A percentile compares a stretch with the other conserved stretches of the same genome.
phyloP scores from a whole-genome alignment of 2,329 filamentous ascomycete species.

The Fusarium subglutinans region DNA sequence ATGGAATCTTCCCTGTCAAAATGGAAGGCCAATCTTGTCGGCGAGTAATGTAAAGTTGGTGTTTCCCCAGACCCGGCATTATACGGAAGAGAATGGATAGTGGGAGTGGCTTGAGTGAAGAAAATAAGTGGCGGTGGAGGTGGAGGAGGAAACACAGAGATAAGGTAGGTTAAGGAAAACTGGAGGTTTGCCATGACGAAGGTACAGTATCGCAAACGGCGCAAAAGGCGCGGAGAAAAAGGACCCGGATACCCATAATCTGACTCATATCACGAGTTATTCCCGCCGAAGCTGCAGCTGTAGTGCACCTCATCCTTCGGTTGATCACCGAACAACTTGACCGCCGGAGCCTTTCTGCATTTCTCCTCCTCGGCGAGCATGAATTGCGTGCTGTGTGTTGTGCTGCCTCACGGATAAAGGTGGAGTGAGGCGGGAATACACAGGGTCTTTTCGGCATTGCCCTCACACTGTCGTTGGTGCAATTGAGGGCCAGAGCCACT shows the following conservation, averaged over 20 bases:
- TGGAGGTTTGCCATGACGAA: conserved; percentile 10
- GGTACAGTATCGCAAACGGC: conserved; percentile 12
- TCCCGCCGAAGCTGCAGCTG: conserved; percentile 1
- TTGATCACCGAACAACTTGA: conserved; percentile 21
- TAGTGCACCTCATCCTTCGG: conserved; percentile 7
- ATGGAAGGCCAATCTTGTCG: conserved; percentile 7
- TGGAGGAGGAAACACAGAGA: background rate
- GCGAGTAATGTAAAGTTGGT: conserved; percentile 15
- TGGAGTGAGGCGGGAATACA: conserved; percentile 30
- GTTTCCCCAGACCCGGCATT: conserved; percentile 33
- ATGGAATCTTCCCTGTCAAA: conserved; percentile 30
- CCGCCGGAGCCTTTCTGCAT: conserved; percentile 19
- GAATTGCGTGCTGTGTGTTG: conserved; percentile 1
- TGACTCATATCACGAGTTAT: conserved; percentile 21
- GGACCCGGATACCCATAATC: conserved; percentile 14
- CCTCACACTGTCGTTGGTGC: conserved; percentile 6
- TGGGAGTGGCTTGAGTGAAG: conserved; percentile 15
- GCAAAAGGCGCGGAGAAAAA: conserved; percentile 6
- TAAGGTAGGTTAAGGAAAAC: background rate
- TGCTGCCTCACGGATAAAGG: conserved; percentile 21
- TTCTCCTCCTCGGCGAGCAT: background rate
- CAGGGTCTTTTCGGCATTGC: conserved; percentile 17
- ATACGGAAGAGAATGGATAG: conserved; percentile 19
- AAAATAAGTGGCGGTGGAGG: background rate
- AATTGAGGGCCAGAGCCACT: conserved; percentile 7